phyloP scores from a whole-genome alignment of 768 basidiomycete species.

The Pleurotus sapidus region DNA sequence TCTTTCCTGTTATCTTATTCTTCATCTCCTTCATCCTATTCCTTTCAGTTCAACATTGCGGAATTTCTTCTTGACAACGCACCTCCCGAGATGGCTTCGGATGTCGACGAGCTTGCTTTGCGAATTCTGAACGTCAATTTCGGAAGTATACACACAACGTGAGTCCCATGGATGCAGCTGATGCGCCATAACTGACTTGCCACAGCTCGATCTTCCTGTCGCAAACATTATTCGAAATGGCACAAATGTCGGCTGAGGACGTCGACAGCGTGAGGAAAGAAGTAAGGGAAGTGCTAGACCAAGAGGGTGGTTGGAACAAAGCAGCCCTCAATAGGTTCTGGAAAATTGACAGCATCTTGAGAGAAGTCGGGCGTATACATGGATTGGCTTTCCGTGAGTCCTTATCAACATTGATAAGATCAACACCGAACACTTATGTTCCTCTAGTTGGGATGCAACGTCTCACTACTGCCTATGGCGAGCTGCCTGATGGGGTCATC shows the following conservation, averaged over 20 bases:
- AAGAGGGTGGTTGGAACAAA: constrained; percentile 35
- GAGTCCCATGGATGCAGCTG: constrained; percentile 6
- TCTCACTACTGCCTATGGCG: constrained; percentile 21
- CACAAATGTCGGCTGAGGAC: constrained; percentile 22
- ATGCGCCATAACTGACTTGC: not conserved
- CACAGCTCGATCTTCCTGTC: constrained; percentile 33
- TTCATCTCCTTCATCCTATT: not conserved
- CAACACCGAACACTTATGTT: not conserved
- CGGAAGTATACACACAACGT: constrained; percentile 38
- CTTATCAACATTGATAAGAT: not conserved
- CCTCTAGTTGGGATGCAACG: constrained; percentile 28
- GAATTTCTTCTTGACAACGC: constrained; percentile 27
- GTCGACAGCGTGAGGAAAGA: constrained; percentile 29
- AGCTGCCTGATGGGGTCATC: constrained; percentile 27
- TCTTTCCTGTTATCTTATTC: not conserved
- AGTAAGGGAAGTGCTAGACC: constrained; percentile 27
- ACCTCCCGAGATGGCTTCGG: constrained; percentile 25
- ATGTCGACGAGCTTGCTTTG: constrained; percentile 26
- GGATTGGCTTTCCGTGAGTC: constrained; percentile 30
- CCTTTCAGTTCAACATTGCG: constrained; percentile 19
- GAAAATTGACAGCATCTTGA: constrained; percentile 33
- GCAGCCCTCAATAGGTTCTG: constrained; percentile 26
- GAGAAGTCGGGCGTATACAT: constrained; percentile 31
- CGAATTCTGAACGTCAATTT: constrained; percentile 37
- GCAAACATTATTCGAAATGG: constrained; percentile 31